Percentiles rank a stretch among this genome's conserved stretches.
phyloP scores from a whole-genome alignment of 495 filamentous ascomycete species.

The Bacidia gigantensis region DNA sequence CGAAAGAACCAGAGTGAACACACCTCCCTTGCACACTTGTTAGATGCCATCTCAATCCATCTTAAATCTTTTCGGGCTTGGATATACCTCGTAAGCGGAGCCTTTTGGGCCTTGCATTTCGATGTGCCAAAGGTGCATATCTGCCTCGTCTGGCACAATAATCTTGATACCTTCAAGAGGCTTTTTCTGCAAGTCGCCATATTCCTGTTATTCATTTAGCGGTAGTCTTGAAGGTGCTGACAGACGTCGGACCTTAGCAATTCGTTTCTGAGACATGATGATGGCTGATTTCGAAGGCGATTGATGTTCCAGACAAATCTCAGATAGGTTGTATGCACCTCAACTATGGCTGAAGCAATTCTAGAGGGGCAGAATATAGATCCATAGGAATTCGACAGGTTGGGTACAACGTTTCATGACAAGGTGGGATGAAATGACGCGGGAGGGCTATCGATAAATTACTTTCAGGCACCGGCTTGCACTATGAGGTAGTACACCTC shows the following conservation, averaged over 20 bases:
- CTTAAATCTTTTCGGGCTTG: too few species aligned
- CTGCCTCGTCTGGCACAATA: conserved; percentile 48
- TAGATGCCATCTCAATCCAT: too few species aligned
- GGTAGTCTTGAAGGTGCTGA: background rate
- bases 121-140: conserved; percentile 78
- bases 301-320: too few species aligned
- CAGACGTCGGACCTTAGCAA: conserved; percentile 38
- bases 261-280: conserved; percentile 33
- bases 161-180: conserved; percentile 56
- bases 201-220: conserved; percentile 41
- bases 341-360: too few species aligned
- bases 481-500: too few species aligned
- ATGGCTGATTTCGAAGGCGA: too few species aligned
- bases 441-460: too few species aligned
- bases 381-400: too few species aligned
- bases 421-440: too few species aligned
- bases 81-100: conserved; percentile 54
- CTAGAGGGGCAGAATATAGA: too few species aligned
- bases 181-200: conserved; percentile 47
- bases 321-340: background rate
- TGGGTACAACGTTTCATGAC: too few species aligned
- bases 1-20: conserved; percentile 59
- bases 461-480: too few species aligned
- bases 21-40: conserved; percentile 43
- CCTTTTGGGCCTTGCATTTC: conserved; percentile 58